Evolutionary conservation across 306 rosid species (phyloP).

Genomic region (Adenanthera pavonina): DNA sequence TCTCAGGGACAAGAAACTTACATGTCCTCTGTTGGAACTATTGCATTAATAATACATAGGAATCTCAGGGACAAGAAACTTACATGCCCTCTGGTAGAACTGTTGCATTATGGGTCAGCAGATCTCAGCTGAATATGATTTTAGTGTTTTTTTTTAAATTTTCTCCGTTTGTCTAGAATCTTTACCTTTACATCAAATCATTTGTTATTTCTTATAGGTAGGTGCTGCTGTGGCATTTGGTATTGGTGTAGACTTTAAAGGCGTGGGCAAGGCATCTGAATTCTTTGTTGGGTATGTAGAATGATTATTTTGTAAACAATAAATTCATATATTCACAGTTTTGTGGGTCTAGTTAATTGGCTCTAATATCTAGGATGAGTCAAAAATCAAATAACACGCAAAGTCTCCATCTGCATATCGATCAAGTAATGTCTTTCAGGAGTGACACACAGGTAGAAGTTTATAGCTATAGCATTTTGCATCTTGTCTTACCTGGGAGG

Average conservation of each 20-base stretch:
- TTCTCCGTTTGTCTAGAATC: conserved; percentile 14
- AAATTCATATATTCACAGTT: background rate
- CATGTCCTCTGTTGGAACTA: conserved; percentile 71
- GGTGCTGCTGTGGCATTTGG: conserved; percentile 84
- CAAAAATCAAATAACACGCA: conserved; percentile 13
- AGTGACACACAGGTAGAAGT: conserved; percentile 29
- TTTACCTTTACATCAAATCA: conserved; percentile 1
- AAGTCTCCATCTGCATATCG: conserved; percentile 16
- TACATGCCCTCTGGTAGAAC: conserved; percentile 68
- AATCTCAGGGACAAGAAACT: conserved; percentile 45
- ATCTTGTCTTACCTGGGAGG: background rate
- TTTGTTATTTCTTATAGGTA: conserved; percentile 55
- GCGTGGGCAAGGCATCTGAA: conserved; percentile 76
- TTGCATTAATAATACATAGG: conserved; percentile 65
- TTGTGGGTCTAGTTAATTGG: background rate
- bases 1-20: conserved; percentile 47
- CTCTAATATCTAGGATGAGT: conserved; percentile 27
- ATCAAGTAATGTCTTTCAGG: conserved; percentile 17
- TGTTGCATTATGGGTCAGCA: conserved; percentile 84
- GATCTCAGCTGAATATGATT: conserved; percentile 33
- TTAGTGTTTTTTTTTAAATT: conserved; percentile 27
- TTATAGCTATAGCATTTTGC: conserved; percentile 10
- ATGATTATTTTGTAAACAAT: conserved; percentile 19
- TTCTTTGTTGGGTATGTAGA: conserved; percentile 86
- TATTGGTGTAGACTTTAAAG: conserved; percentile 75